Evolutionary conservation across 192 early-diverging fungal species (phyloP).

Genomic region (Backusella luteola): DNA sequence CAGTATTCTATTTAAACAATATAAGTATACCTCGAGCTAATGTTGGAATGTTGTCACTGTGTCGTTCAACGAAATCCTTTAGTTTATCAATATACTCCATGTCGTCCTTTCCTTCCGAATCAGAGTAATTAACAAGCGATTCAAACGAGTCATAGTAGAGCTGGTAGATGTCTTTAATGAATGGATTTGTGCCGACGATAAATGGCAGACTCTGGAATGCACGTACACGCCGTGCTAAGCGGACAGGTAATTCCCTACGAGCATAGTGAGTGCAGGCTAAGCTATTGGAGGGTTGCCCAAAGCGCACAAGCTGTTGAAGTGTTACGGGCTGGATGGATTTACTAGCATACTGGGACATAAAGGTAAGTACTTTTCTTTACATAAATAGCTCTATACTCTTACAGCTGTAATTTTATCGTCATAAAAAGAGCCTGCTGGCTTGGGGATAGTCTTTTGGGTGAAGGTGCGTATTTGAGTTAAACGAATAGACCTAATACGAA

Average conservation of each 20-base stretch:
- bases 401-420: slow-evolving; percentile 20
- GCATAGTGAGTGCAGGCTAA: slow-evolving; percentile 65
- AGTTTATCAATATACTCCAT: slow-evolving; percentile 68
- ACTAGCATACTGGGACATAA: slow-evolving; percentile 49
- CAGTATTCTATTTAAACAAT: too few relatives aligned
- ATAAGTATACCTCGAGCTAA: slow-evolving; percentile 68
- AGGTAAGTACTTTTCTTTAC: background rate
- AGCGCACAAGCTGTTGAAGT: slow-evolving; percentile 72
- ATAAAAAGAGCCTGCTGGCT: background rate
- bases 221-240: slow-evolving; percentile 83
- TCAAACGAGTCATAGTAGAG: slow-evolving; percentile 84
- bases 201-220: slow-evolving; percentile 90
- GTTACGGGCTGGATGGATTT: slow-evolving; percentile 69
- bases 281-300: slow-evolving; percentile 60
- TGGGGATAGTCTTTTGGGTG: background rate
- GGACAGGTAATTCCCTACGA: slow-evolving; percentile 82
- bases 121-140: slow-evolving; percentile 62
- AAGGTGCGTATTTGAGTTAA: background rate
- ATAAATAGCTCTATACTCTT: background rate
- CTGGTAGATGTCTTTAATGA: slow-evolving; percentile 80
- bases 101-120: slow-evolving; percentile 54
- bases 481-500: background rate
- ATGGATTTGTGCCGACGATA: slow-evolving; percentile 96
- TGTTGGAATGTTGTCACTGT: slow-evolving; percentile 85
- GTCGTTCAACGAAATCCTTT: slow-evolving; percentile 68